Evolutionary conservation across 768 basidiomycete species (phyloP).

Genomic region (Boletus reticuloceps): DNA sequence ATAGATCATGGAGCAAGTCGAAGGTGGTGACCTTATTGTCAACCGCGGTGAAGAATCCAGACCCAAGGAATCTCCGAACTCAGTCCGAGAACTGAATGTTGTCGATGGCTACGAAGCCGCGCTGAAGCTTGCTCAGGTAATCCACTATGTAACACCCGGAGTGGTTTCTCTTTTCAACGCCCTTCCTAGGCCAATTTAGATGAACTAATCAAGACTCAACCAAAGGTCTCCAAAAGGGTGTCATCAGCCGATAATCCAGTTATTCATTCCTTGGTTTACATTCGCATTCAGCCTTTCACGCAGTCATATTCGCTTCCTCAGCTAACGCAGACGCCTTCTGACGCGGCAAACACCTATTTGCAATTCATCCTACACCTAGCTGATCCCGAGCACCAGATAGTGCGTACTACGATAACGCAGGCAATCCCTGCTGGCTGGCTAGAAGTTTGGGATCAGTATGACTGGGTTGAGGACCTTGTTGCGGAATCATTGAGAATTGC

Average conservation of each 20-base stretch:
- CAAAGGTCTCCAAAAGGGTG: conserved; percentile 27
- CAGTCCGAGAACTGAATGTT: conserved; percentile 68
- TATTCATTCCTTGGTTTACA: conserved; percentile 86
- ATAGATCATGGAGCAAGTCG: conserved; percentile 91
- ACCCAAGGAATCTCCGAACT: conserved; percentile 52
- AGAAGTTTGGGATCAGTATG: conserved; percentile 84
- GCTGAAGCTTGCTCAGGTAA: conserved; percentile 79
- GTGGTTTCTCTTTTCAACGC: neutral
- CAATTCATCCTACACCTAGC: conserved; percentile 63
- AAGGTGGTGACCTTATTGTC: conserved; percentile 88
- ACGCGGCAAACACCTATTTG: conserved; percentile 38
- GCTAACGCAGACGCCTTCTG: conserved; percentile 19
- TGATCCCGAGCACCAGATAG: conserved; percentile 79
- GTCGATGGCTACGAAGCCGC: conserved; percentile 86
- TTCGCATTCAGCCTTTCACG: conserved; percentile 89
- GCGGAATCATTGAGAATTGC: conserved; percentile 83
- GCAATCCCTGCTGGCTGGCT: conserved; percentile 84
- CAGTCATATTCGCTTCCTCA: conserved; percentile 49
- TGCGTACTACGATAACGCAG: conserved; percentile 79
- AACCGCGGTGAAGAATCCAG: conserved; percentile 78
- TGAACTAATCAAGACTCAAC: conserved; percentile 67
- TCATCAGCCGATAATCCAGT: conserved; percentile 53
- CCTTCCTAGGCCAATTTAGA: conserved; percentile 67
- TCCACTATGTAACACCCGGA: neutral
- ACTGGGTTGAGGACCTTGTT: conserved; percentile 95